phyloP scores from a whole-genome alignment of 768 basidiomycete genomes.

The Trametes gibbosa region DNA sequence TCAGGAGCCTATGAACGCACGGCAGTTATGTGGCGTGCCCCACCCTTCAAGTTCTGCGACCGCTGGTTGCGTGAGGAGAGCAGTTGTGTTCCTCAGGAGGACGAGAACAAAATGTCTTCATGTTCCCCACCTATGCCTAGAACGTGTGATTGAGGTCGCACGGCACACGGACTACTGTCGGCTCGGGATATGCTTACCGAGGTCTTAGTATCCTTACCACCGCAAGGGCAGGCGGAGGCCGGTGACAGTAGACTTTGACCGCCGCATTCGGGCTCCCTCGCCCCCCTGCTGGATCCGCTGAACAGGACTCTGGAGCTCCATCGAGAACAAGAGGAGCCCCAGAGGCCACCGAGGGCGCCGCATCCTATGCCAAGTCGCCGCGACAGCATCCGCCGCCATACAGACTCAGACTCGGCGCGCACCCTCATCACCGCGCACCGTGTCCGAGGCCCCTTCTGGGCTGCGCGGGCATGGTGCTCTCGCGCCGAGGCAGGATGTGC shows the following conservation, averaged over 20 bases:
- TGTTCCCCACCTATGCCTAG: not conserved
- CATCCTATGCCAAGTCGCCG: slow-evolving; percentile 11
- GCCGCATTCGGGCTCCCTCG: too few species aligned
- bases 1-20: not conserved
- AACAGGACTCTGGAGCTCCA: not conserved
- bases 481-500: slow-evolving; percentile 13
- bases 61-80: not conserved
- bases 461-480: not conserved
- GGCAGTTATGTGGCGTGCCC: not conserved
- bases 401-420: not conserved
- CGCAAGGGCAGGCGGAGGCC: not conserved
- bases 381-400: slow-evolving; percentile 1
- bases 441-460: not conserved
- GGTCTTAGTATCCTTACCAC: not conserved
- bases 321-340: not conserved
- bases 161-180: not conserved
- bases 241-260: not conserved
- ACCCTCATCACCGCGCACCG: not conserved
- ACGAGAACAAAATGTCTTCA: not conserved
- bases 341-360: not conserved
- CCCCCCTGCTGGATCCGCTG: too few species aligned
- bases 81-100: not conserved
- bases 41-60: not conserved
- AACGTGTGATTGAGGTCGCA: not conserved
- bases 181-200: not conserved